Evolutionary conservation across 805 yeast genomes (phyloP).

Genomic region (Candida silvicultrix): DNA sequence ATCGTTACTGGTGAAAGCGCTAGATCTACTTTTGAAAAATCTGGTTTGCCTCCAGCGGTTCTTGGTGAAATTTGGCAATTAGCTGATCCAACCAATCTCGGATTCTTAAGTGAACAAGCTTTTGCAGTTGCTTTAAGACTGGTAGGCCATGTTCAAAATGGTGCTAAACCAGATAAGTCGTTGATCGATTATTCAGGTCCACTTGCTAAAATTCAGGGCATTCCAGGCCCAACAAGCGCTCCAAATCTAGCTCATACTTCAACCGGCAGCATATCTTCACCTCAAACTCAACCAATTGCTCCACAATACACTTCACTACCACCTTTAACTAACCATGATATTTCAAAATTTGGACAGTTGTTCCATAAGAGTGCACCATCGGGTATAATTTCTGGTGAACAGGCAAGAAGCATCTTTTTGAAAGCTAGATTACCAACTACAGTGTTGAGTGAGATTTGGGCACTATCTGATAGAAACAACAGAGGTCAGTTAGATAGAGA

Average conservation of each 20-base stretch:
- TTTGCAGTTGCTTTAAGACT: conserved; percentile 84
- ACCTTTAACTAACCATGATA: conserved; percentile 49
- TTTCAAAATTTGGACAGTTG: conserved; percentile 58
- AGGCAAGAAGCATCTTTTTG: conserved; percentile 78
- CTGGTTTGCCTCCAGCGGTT: conserved; percentile 71
- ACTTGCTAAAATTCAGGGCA: conserved; percentile 49
- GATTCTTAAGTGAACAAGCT: conserved; percentile 73
- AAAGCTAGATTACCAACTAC: conserved; percentile 82
- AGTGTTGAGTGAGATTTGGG: conserved; percentile 83
- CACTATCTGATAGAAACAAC: conserved; percentile 70
- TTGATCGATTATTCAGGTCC: conserved; percentile 58
- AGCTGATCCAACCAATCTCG: conserved; percentile 86
- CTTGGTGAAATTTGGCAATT: conserved; percentile 92
- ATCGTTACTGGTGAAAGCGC: conserved; percentile 85
- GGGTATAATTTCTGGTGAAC: conserved; percentile 63
- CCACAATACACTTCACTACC: conserved; percentile 34
- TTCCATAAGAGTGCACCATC: conserved; percentile 61
- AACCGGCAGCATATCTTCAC: conserved; percentile 28
- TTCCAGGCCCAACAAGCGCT: background rate
- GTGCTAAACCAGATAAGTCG: conserved; percentile 47
- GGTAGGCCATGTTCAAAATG: conserved; percentile 81
- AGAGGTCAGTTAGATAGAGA: conserved; percentile 66
- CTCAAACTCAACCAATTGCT: conserved; percentile 26
- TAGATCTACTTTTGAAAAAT: conserved; percentile 74
- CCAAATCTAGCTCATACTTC: conserved; percentile 10